Conservation (phyloP, 73 alveolate species). For the Tetrahymena thermophila region DNA sequence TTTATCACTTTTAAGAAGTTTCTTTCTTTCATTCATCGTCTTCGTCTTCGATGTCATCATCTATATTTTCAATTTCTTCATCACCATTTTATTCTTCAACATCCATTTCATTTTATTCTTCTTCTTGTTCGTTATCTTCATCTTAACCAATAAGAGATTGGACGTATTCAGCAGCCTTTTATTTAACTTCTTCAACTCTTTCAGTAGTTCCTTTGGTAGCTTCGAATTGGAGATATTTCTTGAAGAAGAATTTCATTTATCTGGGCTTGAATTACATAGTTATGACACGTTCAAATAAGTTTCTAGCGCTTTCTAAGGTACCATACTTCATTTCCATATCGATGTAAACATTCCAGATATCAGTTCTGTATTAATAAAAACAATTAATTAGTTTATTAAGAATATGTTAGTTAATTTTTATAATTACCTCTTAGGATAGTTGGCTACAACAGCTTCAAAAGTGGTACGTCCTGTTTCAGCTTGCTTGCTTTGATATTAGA, state of each 20-base stretch:
- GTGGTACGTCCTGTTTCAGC: constrained; percentile 91
- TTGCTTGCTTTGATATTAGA: constrained; percentile 65
- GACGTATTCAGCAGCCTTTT: constrained; percentile 59
- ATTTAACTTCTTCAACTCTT: constrained; percentile 55
- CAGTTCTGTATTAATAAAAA: constrained; percentile 60
- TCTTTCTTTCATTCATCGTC: background rate
- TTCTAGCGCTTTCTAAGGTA: constrained; percentile 37
- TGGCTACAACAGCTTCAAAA: constrained; percentile 80
- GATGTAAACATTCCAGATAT: constrained; percentile 80
- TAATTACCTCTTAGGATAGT: constrained; percentile 64
- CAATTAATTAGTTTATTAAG: background rate
- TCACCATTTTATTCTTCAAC: background rate
- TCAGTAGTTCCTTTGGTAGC: constrained; percentile 50
- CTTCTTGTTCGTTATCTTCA: background rate
- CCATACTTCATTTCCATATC: constrained; percentile 89
- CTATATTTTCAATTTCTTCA: background rate
- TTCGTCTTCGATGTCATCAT: background rate
- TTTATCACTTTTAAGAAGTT: background rate
- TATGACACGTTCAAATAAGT: constrained; percentile 53
- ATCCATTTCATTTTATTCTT: background rate
- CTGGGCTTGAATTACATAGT: constrained; percentile 43
- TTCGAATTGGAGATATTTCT: constrained; percentile 65
- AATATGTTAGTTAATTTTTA: background rate
- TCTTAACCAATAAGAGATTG: background rate
- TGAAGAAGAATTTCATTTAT: constrained; percentile 65